Conservation (phyloP, 345 rosid genomes). For the Euphorbia lathyris region DNA sequence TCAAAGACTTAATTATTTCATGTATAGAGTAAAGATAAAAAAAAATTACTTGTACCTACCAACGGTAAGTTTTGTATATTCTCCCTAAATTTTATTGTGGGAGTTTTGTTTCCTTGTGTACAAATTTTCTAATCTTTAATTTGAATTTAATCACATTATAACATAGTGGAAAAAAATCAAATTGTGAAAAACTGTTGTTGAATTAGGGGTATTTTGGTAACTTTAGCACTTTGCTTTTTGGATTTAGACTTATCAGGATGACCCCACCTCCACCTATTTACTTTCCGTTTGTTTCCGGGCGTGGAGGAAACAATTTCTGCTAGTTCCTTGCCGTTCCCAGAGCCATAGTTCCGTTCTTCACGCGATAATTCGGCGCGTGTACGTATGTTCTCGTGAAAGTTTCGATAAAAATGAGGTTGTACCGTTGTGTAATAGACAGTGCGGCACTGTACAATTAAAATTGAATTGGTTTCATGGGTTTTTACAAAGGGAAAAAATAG, state of each 20-base stretch:
- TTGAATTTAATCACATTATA: too few species aligned
- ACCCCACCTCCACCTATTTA: slow-evolving; percentile 9
- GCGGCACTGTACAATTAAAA: too few species aligned
- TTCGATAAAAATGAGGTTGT: not conserved
- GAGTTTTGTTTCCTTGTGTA: too few species aligned
- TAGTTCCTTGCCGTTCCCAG: not conserved
- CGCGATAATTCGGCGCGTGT: not conserved
- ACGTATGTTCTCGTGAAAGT: not conserved
- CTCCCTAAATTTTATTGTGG: too few species aligned
- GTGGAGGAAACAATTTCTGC: slow-evolving; percentile 22
- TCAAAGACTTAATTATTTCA: too few species aligned
- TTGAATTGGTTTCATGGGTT: too few species aligned
- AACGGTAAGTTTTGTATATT: too few species aligned
- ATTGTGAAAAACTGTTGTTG: not conserved
- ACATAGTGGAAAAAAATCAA: too few species aligned
- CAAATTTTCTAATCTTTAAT: too few species aligned
- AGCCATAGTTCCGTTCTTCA: not conserved
- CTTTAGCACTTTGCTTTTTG: not conserved
- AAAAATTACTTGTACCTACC: too few species aligned
- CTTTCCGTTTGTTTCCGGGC: slow-evolving; percentile 21
- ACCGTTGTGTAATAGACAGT: not conserved
- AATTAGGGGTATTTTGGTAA: slow-evolving; percentile 14
- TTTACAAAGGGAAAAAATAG: too few species aligned
- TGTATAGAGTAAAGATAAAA: too few species aligned
- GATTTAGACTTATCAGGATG: not conserved